These are phyloP conservation scores for Moniliella sp. DNA, from an alignment of 1,284 basidiomycete species.

Conservation along the genomic window DNA sequence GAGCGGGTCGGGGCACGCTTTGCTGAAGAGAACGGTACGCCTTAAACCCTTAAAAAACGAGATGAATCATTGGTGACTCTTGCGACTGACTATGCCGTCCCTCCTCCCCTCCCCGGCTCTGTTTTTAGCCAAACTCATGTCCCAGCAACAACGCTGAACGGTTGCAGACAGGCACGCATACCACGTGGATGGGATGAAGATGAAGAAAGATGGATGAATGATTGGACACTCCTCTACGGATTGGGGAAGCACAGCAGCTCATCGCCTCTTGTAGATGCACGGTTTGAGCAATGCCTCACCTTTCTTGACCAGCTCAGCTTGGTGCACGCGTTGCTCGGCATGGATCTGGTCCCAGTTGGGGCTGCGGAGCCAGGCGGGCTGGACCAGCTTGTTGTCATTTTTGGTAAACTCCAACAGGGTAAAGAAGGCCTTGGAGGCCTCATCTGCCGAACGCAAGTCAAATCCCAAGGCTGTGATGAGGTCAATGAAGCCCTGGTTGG, in stretches of 20 bases:
- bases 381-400: not conserved
- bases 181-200: no score
- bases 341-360: not conserved
- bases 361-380: constrained; percentile 1
- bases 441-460: constrained; percentile 33
- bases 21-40: no score
- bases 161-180: no score
- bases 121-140: no score
- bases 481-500: constrained; percentile 47
- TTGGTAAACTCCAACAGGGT: constrained; percentile 16
- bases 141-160: no score
- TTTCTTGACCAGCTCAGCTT: constrained; percentile 38
- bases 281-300: constrained; percentile 55
- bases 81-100: no score
- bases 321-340: not conserved
- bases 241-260: no score
- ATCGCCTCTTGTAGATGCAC: constrained; percentile 90
- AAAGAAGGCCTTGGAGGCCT: constrained; percentile 31
- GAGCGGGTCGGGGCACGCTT: constrained; percentile 80
- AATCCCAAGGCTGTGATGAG: constrained; percentile 61
- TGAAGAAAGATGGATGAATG: no score
- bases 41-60: no score
- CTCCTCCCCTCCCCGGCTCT: no score
- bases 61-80: no score
- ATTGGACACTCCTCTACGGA: no score